These are phyloP conservation scores for Polyporus arcularius DNA, from an alignment of 768 basidiomycete species.

Conservation along the genomic window DNA sequence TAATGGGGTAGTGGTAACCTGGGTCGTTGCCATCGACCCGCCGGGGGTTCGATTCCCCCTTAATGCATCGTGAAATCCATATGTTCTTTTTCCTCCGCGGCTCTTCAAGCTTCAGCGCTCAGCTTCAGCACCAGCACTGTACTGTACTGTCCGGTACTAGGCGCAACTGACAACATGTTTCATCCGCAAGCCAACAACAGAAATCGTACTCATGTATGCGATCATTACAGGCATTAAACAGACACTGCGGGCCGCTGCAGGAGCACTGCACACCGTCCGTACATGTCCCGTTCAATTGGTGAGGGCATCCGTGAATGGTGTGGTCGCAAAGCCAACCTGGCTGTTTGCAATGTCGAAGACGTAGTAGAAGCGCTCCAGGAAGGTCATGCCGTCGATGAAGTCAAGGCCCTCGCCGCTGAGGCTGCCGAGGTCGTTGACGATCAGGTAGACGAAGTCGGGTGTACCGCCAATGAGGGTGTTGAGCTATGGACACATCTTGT, in stretches of 20 bases:
- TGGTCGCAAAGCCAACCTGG: constrained; percentile 43
- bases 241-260: background rate
- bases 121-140: background rate
- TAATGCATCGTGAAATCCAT: constrained; percentile 5
- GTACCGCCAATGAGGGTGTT: constrained; percentile 61
- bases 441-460: constrained; percentile 37
- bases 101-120: background rate
- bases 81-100: background rate
- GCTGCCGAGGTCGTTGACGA: constrained; percentile 40
- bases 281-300: constrained; percentile 24
- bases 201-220: no score
- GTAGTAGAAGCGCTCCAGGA: constrained; percentile 45
- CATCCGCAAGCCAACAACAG: no score
- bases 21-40: constrained; percentile 40
- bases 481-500: constrained; percentile 32
- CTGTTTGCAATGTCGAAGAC: constrained; percentile 42
- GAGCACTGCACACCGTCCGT: background rate
- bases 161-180: no score
- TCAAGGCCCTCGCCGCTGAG: constrained; percentile 48
- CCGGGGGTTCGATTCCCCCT: constrained; percentile 21
- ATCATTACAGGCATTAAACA: no score
- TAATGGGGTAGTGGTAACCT: constrained; percentile 40
- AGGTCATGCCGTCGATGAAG: constrained; percentile 44
- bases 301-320: constrained; percentile 35
- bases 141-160: no score